Conservation (phyloP, 2,329 filamentous ascomycete species). For the Phyllosticta paracitricarpa region DNA sequence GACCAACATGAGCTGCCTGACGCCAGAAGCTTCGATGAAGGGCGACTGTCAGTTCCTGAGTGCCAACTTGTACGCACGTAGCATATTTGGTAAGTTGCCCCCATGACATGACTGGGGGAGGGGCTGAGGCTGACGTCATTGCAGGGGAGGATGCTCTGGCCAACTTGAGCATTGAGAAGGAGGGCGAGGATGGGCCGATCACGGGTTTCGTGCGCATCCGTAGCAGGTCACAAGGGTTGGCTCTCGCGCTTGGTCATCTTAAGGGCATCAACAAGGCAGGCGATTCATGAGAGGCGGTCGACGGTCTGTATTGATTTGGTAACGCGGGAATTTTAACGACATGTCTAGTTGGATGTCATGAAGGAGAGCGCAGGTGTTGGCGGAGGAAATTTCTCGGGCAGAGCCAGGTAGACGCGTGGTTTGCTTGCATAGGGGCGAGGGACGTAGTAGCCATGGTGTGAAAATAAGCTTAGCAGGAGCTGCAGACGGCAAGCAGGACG, state of each 20-base stretch:
- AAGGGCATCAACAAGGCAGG: conserved; percentile 66
- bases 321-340: background rate
- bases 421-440: background rate
- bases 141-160: conserved; percentile 94
- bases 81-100: conserved; percentile 80
- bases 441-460: background rate
- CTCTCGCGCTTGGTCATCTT: conserved; percentile 82
- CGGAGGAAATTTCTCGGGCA: background rate
- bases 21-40: conserved; percentile 90
- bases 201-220: conserved; percentile 97
- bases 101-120: background rate
- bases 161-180: conserved; percentile 95
- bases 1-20: conserved; percentile 98
- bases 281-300: conserved; percentile 2
- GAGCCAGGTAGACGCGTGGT: background rate
- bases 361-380: background rate
- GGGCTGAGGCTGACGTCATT: background rate
- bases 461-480: background rate
- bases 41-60: conserved; percentile 97
- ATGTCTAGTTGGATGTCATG: background rate
- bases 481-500: background rate
- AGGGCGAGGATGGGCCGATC: conserved; percentile 87
- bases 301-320: background rate
- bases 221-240: conserved; percentile 90
- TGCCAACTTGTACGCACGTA: conserved; percentile 90